These are phyloP conservation scores for Platanthera guangdongensis DNA, from an alignment of 106 monocot species.

Conservation along the genomic window DNA sequence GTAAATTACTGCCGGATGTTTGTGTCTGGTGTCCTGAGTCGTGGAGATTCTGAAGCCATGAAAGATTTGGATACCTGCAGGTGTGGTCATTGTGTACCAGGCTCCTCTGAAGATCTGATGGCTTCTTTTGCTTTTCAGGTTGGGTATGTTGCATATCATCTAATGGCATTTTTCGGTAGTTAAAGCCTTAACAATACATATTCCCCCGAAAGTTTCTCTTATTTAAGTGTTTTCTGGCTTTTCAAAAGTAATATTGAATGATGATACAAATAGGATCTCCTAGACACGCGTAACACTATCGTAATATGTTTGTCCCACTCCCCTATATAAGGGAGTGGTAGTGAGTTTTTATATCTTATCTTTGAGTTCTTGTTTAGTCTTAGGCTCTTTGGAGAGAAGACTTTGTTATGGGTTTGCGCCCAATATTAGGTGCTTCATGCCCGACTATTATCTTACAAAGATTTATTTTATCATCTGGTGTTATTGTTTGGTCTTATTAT, in stretches of 20 bases:
- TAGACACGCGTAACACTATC: no score
- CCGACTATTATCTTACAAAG: no score
- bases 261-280: no score
- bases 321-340: no score
- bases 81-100: background rate
- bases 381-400: no score
- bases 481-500: no score
- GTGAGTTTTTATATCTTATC: no score
- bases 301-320: no score
- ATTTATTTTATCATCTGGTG: no score
- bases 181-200: background rate
- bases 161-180: background rate
- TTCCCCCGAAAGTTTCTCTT: background rate
- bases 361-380: no score
- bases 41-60: conserved; percentile 9
- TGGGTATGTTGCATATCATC: background rate
- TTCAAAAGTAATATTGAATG: background rate
- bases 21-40: conserved; percentile 17
- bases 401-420: no score
- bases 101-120: conserved; percentile 11
- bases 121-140: conserved; percentile 51
- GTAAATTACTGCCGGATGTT: conserved; percentile 24
- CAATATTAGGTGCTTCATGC: no score
- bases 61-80: conserved; percentile 5
- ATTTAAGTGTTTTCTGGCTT: background rate